A percentile compares a stretch with the other conserved stretches of the same genome.
phyloP scores from a whole-genome alignment of 2,329 filamentous ascomycete genomes.

The Fusarium luffae region DNA sequence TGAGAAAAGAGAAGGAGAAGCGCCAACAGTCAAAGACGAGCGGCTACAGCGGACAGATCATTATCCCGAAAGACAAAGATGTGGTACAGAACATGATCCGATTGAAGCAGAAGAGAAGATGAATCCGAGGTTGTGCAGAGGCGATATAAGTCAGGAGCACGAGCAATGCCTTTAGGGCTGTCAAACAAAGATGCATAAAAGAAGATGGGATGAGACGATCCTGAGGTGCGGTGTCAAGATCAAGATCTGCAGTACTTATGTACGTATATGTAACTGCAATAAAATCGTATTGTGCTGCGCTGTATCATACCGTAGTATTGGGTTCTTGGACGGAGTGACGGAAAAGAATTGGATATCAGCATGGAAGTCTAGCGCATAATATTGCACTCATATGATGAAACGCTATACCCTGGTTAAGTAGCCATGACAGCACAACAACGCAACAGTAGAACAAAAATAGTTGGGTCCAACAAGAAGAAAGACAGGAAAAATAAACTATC shows the following conservation, averaged over 20 bases:
- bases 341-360: neutral
- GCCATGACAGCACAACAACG: constrained; percentile 35
- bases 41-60: constrained; percentile 2
- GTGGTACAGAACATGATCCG: constrained; percentile 8
- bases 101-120: neutral
- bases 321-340: constrained; percentile 1
- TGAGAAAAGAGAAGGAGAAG: neutral
- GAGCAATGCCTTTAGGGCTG: constrained; percentile 23
- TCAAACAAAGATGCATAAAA: constrained; percentile 31
- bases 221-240: constrained; percentile 5
- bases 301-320: neutral
- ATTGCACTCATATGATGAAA: constrained; percentile 35
- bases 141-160: constrained; percentile 4
- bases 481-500: constrained; percentile 5
- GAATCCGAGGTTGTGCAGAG: constrained; percentile 23
- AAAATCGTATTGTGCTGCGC: constrained; percentile 1
- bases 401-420: constrained; percentile 30
- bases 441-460: constrained; percentile 16
- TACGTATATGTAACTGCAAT: neutral
- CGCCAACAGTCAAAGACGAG: constrained; percentile 1
- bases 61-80: constrained; percentile 4
- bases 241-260: constrained; percentile 18
- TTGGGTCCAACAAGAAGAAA: neutral
- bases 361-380: constrained; percentile 24
- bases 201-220: constrained; percentile 28